Base-by-base conservation (phyloP, 2,329 filamentous ascomycete species). In the Pseudocercospora fuligena region DNA sequence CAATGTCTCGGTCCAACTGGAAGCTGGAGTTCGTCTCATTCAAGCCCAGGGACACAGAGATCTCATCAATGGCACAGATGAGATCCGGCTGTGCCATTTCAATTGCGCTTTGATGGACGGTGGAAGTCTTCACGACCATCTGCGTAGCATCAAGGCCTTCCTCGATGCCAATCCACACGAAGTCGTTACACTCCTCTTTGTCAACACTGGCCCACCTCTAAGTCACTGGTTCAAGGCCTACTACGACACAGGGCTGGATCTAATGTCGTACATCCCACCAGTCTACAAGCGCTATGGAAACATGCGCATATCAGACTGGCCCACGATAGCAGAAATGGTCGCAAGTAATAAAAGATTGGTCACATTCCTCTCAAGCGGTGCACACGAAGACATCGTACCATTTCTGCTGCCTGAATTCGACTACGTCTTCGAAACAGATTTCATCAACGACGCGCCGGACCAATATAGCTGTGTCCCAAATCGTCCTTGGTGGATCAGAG, bases 1-100 rank as follows among this genome's bases (percentile, higher is more conserved):
- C 59, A 70, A 72, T 1, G 83, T 89, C 31, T 83, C 82, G 21
- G 78, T 80, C 2, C 88, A 90, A 74, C 81, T 80, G 3, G 88
- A 91, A 43, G 61, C 72, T 29, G 73, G 73, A 11, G 65, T 74
- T 11, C 67, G 73, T 2, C 61, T 74, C 12, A 65, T 74, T 12
- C 72, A 74, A 63, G 73, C 69, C 9, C 73, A 74, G 63, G 73
- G 70, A 43, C 73, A 74, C 53, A 47, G 57, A 49, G 72, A 73
- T 59, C 68, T 68, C 51, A 60, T 63, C 36, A 29, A 27, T 8
- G 69, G 69, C 49, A 63, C 66, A 1, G 33, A 60, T n/a, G 67
- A 73, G 27, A 73, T 74, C 49, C 70, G 69, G 2, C 66, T 74
- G 7, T 74, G 73, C 54, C 73, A 74, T 59, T 74, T 71, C 68